Percentiles rank a stretch among this genome's conserved stretches.
phyloP scores from a whole-genome alignment of 495 filamentous ascomycete species.

The Darksidea phi region DNA sequence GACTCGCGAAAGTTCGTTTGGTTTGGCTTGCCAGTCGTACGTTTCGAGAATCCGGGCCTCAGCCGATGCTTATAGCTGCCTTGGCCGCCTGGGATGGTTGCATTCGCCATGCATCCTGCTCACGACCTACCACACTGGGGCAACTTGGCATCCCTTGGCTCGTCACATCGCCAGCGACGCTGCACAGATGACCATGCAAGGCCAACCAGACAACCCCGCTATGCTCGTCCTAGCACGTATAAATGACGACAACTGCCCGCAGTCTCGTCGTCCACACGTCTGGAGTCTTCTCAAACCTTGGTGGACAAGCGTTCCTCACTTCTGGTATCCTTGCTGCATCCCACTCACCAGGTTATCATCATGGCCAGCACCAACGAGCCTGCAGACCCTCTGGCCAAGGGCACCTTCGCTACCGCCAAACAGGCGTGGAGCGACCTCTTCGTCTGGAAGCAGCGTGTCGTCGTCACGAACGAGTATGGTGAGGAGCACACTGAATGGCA shows the following conservation, averaged over 20 bases:
- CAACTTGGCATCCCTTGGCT: constrained; percentile 31
- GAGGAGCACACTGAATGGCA: constrained; percentile 60
- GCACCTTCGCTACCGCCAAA: constrained; percentile 56
- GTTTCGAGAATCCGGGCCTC: background rate
- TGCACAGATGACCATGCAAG: constrained; percentile 8
- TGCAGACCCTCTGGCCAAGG: constrained; percentile 60
- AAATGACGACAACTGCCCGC: background rate
- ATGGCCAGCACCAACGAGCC: constrained; percentile 46
- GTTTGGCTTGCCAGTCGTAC: constrained; percentile 17
- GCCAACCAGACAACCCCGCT: background rate
- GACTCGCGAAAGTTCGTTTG: background rate
- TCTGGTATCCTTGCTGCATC: background rate
- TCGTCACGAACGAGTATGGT: constrained; percentile 59
- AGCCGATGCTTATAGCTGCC: constrained; percentile 16
- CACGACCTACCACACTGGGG: constrained; percentile 25
- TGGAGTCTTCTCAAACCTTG: background rate
- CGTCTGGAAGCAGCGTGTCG: constrained; percentile 64
- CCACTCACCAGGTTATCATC: background rate
- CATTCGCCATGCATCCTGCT: constrained; percentile 8
- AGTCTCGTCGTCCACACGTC: background rate
- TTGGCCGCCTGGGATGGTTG: constrained; percentile 23
- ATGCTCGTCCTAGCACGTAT: background rate
- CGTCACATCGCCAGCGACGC: background rate
- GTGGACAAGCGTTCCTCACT: background rate
- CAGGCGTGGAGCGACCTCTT: constrained; percentile 65